Evolutionary conservation across 2,329 filamentous ascomycete species (phyloP).

Genomic region (Aureobasidium sp.): DNA sequence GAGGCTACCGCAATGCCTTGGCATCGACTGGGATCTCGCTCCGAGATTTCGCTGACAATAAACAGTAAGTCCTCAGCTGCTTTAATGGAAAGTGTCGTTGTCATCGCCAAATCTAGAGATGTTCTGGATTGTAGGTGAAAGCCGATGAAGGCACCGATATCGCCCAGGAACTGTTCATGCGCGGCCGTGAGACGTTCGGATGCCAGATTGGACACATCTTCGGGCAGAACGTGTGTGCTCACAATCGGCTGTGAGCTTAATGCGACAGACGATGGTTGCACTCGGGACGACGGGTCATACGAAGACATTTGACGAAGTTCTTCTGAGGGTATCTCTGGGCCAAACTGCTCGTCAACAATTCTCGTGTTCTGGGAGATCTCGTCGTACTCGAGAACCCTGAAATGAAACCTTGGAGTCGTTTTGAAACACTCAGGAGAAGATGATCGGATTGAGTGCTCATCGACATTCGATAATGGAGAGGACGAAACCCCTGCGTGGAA

Average conservation of each 20-base stretch:
- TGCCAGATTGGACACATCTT: conserved; percentile 50
- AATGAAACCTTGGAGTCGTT: background rate
- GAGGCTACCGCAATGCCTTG: conserved; percentile 62
- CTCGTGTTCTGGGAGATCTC: background rate
- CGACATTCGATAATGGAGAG: conserved; percentile 33
- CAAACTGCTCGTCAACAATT: background rate
- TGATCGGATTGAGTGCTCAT: background rate
- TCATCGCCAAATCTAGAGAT: conserved; percentile 70
- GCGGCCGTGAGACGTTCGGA: conserved; percentile 72
- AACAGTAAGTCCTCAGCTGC: conserved; percentile 73
- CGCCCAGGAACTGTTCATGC: conserved; percentile 83
- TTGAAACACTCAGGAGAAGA: background rate
- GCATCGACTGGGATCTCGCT: conserved; percentile 63
- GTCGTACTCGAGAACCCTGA: background rate
- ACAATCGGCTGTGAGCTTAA: background rate
- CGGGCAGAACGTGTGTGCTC: background rate
- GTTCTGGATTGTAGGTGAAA: conserved; percentile 90
- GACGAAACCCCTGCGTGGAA: background rate
- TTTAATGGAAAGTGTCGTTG: conserved; percentile 74
- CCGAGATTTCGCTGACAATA: conserved; percentile 75
- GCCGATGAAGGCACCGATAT: conserved; percentile 89
- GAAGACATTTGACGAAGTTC: background rate
- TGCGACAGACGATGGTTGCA: background rate
- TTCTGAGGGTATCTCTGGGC: background rate
- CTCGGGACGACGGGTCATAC: background rate